Percentiles rank a stretch among this genome's conserved stretches.
These are phyloP conservation scores for Tricholoma hemisulphureum DNA, from an alignment of 768 basidiomycete species.

Conservation along the genomic window DNA sequence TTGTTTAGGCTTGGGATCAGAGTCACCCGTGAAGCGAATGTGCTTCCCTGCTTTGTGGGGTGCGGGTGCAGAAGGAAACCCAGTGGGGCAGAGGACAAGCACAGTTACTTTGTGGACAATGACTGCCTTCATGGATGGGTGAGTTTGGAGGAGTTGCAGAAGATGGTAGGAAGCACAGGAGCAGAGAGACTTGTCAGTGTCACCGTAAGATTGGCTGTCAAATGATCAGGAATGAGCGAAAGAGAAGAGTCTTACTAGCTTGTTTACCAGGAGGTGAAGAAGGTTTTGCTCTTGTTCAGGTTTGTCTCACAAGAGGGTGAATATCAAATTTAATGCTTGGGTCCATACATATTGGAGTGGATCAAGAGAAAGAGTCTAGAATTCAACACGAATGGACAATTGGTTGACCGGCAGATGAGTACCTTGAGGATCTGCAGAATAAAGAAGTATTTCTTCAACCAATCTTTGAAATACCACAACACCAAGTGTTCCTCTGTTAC, in stretches of 20 bases:
- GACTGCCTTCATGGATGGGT: slow-evolving; percentile 90
- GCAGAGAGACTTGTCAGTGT: slow-evolving; percentile 82
- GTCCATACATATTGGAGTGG: slow-evolving; percentile 85
- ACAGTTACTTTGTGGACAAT: slow-evolving; percentile 84
- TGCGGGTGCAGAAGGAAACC: slow-evolving; percentile 33
- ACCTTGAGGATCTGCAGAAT: slow-evolving; percentile 90
- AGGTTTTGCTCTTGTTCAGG: slow-evolving; percentile 99
- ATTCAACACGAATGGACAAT: not conserved
- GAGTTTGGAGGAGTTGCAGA: slow-evolving; percentile 83
- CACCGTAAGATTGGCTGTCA: slow-evolving; percentile 54
- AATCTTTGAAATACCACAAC: slow-evolving; percentile 93
- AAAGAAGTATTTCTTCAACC: slow-evolving; percentile 97
- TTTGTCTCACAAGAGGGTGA: slow-evolving; percentile 79
- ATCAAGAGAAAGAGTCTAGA: slow-evolving; percentile 78
- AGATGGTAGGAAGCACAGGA: slow-evolving; percentile 89
- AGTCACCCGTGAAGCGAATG: slow-evolving; percentile 53
- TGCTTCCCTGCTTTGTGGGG: slow-evolving; percentile 41
- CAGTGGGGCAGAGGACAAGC: slow-evolving; percentile 67
- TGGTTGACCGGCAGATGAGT: slow-evolving; percentile 12
- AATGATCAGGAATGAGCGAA: not conserved
- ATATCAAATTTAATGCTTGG: slow-evolving; percentile 75
- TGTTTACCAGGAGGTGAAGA: slow-evolving; percentile 88
- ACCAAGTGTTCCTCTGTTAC: slow-evolving; percentile 73
- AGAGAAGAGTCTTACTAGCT: slow-evolving; percentile 58
- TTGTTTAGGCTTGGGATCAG: slow-evolving; percentile 28